Conservation (phyloP, 495 filamentous ascomycete genomes). For the Penicillium desertorum region DNA sequence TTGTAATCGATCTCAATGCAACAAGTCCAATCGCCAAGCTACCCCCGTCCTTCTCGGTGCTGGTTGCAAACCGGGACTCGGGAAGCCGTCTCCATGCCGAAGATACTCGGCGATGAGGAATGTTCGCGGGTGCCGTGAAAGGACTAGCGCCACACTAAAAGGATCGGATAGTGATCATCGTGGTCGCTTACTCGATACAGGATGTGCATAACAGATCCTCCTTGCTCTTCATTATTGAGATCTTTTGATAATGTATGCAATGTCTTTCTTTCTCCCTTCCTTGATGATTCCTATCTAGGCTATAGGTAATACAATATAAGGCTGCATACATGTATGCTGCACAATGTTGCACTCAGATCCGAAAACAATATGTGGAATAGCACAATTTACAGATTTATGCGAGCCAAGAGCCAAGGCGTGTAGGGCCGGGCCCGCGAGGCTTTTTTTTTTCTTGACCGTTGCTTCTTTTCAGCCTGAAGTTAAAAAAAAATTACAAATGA, state of each 20-base stretch:
- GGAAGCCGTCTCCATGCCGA: conserved; percentile 27
- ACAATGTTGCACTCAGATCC: background rate
- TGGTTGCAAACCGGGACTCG: conserved; percentile 12
- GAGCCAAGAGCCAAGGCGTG: conserved; percentile 4
- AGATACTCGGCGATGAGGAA: conserved; percentile 4
- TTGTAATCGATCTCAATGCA: conserved; percentile 3
- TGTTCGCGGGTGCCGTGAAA: background rate
- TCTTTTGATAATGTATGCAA: background rate
- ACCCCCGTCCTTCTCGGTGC: conserved; percentile 1
- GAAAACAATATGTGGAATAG: background rate
- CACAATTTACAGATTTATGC: background rate
- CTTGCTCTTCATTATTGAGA: background rate
- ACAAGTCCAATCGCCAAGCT: conserved; percentile 5
- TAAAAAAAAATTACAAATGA: conserved; percentile 6
- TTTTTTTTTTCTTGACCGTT: conserved; percentile 3
- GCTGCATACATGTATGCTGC: background rate
- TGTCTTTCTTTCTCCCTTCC: background rate
- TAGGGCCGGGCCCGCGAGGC: background rate
- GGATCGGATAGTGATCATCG: background rate
- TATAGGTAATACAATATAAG: background rate
- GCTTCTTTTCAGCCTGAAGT: background rate
- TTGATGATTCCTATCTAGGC: conserved; percentile 1
- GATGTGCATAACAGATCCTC: conserved; percentile 7
- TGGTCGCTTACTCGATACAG: background rate
- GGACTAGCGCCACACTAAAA: conserved; percentile 7